These are phyloP conservation scores for Hanseniaspora clermontiae DNA, from an alignment of 805 yeast genomes.

Conservation along the genomic window DNA sequence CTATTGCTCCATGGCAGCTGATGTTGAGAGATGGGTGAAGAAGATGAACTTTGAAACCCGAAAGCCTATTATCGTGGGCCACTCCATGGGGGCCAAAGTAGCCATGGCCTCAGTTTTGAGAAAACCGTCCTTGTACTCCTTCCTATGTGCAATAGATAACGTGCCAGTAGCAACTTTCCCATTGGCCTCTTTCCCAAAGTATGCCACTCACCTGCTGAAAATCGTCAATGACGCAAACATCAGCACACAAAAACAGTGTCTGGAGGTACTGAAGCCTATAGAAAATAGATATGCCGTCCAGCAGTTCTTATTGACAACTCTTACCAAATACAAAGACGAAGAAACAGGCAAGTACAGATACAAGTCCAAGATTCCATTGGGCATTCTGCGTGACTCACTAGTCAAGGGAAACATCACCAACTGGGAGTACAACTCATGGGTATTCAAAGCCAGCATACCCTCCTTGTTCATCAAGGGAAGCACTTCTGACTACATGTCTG, in stretches of 20 bases:
- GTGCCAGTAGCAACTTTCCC: conserved; percentile 65
- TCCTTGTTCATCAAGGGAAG: conserved; percentile 70
- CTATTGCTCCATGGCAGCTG: conserved; percentile 72
- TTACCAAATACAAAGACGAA: conserved; percentile 23
- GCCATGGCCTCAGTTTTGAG: conserved; percentile 78
- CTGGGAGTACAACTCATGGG: conserved; percentile 57
- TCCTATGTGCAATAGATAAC: conserved; percentile 72
- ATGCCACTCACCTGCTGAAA: conserved; percentile 48
- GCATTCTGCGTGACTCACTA: conserved; percentile 50
- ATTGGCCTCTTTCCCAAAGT: conserved; percentile 48
- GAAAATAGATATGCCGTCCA: conserved; percentile 51
- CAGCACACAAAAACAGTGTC: conserved; percentile 52
- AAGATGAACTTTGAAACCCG: conserved; percentile 25
- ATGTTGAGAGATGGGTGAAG: conserved; percentile 59
- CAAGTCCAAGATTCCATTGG: conserved; percentile 48
- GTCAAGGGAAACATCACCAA: conserved; percentile 54
- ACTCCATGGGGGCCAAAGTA: conserved; percentile 88
- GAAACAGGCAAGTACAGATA: conserved; percentile 22
- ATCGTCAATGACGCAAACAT: conserved; percentile 39
- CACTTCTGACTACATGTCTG: conserved; percentile 64
- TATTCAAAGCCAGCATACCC: conserved; percentile 54
- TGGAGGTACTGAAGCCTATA: conserved; percentile 44
- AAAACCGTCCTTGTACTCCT: conserved; percentile 46
- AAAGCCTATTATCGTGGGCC: conserved; percentile 59
- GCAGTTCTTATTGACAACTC: conserved; percentile 53